Conservation (phyloP, 2,329 filamentous ascomycete species). For the Alternaria sp. region DNA sequence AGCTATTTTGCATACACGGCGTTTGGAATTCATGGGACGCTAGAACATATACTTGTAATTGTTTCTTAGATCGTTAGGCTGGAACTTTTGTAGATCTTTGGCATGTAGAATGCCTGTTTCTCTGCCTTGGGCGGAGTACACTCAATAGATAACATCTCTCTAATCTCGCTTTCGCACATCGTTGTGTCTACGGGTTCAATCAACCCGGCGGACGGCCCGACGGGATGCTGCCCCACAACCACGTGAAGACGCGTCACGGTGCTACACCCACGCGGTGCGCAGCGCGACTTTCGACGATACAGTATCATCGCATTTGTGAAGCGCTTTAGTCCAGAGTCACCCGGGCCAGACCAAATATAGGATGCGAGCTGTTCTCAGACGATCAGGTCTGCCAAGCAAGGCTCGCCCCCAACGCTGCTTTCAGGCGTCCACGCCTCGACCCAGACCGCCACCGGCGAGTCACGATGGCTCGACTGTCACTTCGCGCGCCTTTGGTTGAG, state of each 20-base stretch:
- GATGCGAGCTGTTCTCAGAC: not conserved
- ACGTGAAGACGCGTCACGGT: too few relatives aligned
- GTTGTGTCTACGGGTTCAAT: not conserved
- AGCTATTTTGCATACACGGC: not conserved
- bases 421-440: constrained; percentile 1
- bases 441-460: not conserved
- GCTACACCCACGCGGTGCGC: too few relatives aligned
- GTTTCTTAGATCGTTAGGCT: not conserved
- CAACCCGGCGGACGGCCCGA: not conserved
- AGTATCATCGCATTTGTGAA: not conserved
- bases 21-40: not conserved
- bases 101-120: not conserved
- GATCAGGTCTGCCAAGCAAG: not conserved
- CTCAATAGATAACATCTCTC: not conserved
- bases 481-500: not conserved
- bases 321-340: not conserved
- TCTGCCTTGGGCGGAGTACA: not conserved
- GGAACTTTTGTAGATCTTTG: not conserved
- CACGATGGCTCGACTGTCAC: not conserved
- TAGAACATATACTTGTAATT: constrained; percentile 7
- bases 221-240: not conserved
- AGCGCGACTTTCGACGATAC: not conserved
- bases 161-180: not conserved
- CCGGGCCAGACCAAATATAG: too few relatives aligned
- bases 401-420: not conserved